A percentile compares a stretch with the other conserved stretches of the same genome.
Evolutionary conservation across 2,329 filamentous ascomycete genomes (phyloP).

Genomic region (Colletotrichum sojae): DNA sequence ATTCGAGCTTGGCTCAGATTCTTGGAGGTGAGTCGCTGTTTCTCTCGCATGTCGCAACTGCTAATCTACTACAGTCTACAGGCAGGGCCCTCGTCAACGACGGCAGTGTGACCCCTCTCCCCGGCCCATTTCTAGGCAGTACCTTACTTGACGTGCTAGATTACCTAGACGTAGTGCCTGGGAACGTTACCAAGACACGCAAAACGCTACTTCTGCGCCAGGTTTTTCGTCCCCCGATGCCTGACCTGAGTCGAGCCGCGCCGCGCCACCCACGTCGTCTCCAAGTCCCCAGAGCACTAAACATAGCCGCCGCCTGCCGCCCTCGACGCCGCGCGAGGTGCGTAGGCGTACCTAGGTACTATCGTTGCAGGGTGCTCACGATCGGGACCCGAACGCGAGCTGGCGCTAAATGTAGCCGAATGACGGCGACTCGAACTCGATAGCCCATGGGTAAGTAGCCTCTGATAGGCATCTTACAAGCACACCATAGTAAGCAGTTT

Average conservation of each 20-base stretch:
- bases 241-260: constrained; percentile 25
- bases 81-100: constrained; percentile 11
- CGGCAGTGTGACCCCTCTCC: not conserved
- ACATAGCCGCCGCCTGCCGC: not conserved
- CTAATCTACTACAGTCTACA: not conserved
- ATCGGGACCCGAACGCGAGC: not conserved
- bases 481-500: no score
- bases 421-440: no score
- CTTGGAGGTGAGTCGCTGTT: constrained; percentile 32
- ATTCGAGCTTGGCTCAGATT: constrained; percentile 12
- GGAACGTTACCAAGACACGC: no score
- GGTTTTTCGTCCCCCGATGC: constrained; percentile 11
- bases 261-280: constrained; percentile 28
- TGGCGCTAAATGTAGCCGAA: not conserved
- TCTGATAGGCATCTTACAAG: no score
- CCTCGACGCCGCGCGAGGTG: constrained; percentile 14
- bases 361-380: not conserved
- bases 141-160: not conserved
- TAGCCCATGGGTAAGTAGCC: no score
- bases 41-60: constrained; percentile 28
- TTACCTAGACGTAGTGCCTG: no score
- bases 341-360: constrained; percentile 8
- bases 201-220: no score
- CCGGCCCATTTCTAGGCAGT: not conserved
- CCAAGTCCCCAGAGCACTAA: not conserved